These are phyloP conservation scores for Spatholobus suberectus DNA, from an alignment of 306 rosid genomes.

Conservation along the genomic window DNA sequence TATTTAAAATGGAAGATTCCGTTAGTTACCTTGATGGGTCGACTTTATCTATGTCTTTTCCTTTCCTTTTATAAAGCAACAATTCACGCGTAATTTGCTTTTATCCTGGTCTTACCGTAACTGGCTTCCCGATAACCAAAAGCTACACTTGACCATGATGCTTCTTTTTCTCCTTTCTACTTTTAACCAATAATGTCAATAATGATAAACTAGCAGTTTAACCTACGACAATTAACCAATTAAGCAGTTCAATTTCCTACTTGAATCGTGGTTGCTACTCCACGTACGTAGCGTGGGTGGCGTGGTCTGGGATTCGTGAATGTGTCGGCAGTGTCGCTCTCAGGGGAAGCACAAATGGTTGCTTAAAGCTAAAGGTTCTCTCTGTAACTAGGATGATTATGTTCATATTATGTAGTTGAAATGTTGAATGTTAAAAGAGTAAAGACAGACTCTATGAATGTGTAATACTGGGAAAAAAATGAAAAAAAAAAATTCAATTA, in stretches of 20 bases:
- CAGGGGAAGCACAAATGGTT: neutral
- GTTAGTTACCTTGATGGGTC: constrained; percentile 47
- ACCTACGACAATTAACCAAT: neutral
- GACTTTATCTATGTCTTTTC: constrained; percentile 22
- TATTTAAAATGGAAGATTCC: constrained; percentile 49
- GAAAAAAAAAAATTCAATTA: neutral
- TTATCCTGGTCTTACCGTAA: constrained; percentile 34
- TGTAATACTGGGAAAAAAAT: neutral
- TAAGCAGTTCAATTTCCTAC: neutral
- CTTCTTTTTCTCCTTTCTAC: constrained; percentile 29
- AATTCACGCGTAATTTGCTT: constrained; percentile 1
- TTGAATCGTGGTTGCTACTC: constrained; percentile 1
- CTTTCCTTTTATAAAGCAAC: constrained; percentile 45
- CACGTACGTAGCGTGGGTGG: neutral
- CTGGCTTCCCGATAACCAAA: constrained; percentile 26
- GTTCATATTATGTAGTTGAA: neutral
- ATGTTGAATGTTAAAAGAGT: neutral
- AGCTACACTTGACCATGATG: constrained; percentile 10
- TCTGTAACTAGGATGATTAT: neutral
- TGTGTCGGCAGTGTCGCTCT: no score
- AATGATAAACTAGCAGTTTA: neutral
- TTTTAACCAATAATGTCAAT: neutral
- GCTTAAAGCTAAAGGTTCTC: neutral
- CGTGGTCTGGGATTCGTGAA: neutral
- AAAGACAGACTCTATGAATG: neutral